These are phyloP conservation scores for Diaporthe longicolla DNA, from an alignment of 2,329 filamentous ascomycete species.

Conservation along the genomic window DNA sequence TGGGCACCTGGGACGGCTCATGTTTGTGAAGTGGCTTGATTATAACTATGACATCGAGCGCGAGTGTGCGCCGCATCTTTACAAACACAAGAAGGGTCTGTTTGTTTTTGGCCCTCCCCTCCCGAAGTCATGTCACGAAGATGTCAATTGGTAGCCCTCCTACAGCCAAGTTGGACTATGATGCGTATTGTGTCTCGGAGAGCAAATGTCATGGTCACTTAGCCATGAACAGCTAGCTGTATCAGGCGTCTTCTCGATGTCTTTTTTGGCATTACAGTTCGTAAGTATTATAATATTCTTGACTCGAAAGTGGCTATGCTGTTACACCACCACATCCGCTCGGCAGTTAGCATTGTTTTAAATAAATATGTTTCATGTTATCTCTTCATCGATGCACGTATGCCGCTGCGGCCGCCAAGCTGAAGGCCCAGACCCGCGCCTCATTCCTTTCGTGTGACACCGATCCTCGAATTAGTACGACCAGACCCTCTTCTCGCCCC, in stretches of 20 bases:
- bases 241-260: not conserved
- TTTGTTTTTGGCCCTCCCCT: too few relatives aligned
- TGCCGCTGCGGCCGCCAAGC: not conserved
- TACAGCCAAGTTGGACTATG: not conserved
- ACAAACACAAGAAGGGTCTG: not conserved
- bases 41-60: not conserved
- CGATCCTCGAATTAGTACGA: slow-evolving; percentile 41
- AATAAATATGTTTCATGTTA: not conserved
- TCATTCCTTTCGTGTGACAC: not conserved
- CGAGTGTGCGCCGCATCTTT: not conserved
- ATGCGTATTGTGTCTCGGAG: not conserved
- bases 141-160: too few relatives aligned
- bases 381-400: not conserved
- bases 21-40: not conserved
- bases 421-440: not conserved
- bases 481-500: slow-evolving; percentile 46
- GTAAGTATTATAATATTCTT: not conserved
- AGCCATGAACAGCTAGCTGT: not conserved
- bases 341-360: too few relatives aligned
- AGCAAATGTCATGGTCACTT: not conserved
- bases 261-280: not conserved
- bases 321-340: not conserved
- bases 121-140: too few relatives aligned
- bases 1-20: too few relatives aligned
- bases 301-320: not conserved